These are phyloP conservation scores for Linnemannia elongata DNA, from an alignment of 192 early-diverging fungal genomes.

Conservation along the genomic window DNA sequence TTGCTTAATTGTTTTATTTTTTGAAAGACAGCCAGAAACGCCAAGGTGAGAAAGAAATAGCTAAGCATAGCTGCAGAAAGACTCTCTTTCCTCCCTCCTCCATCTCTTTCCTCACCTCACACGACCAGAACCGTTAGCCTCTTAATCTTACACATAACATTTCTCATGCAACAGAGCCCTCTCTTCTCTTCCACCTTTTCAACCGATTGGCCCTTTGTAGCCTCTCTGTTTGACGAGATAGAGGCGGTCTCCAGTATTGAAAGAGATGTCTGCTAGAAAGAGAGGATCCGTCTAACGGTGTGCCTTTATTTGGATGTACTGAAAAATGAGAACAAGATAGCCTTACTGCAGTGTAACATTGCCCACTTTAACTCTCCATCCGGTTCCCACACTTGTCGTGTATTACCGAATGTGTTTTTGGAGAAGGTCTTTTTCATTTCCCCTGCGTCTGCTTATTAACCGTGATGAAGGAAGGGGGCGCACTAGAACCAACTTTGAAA, in stretches of 20 bases:
- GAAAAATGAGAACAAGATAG: not conserved
- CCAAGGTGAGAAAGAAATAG: not conserved
- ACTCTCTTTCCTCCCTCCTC: not conserved
- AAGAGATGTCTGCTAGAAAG: not conserved
- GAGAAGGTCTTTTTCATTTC: not conserved
- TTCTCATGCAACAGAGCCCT: constrained; percentile 1
- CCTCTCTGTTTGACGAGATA: not conserved
- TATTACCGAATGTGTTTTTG: too few relatives aligned
- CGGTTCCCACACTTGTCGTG: too few relatives aligned
- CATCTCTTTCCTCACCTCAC: not conserved
- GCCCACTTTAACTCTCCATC: too few relatives aligned
- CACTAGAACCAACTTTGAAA: not conserved
- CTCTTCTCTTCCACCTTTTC: not conserved
- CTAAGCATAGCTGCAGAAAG: not conserved
- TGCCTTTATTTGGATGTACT: not conserved
- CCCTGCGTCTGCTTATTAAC: not conserved
- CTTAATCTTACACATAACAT: not conserved
- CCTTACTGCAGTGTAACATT: too few relatives aligned
- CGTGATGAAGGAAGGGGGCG: not conserved
- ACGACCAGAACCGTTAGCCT: not conserved
- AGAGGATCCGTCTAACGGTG: not conserved
- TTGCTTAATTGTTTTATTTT: not conserved
- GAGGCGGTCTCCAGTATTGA: not conserved
- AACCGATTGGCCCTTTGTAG: not conserved
- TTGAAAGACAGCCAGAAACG: constrained; percentile 3